Base-by-base conservation (phyloP, 805 yeast genomes). In the Teunomyces atbi region DNA sequence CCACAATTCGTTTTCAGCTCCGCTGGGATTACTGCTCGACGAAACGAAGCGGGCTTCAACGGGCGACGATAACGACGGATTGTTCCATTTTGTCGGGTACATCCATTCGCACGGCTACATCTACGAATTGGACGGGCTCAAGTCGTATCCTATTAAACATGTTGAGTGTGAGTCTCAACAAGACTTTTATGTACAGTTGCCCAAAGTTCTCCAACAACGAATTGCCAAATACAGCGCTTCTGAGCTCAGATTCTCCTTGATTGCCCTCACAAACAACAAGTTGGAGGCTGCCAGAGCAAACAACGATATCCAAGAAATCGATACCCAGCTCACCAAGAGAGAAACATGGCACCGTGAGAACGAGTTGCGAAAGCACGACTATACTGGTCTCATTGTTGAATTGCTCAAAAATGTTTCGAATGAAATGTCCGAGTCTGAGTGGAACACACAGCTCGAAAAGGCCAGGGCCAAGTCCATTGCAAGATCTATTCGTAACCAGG, bases 51-150 rank as follows among this genome's bases (percentile, higher is more conserved):
- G 21, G 15, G 54, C 59, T 4, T 50, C 54, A 1, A 59, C 58
- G 3, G 53, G 52, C 8, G 37, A 48, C 15, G 65, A 62, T 46
- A 66, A 66, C 42, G 82, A 79, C 49, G 84, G 81, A 1, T 51
- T 81, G 6, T 83, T 72, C 61, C 89, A 83, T 55, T 83, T 81
- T 52, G 68, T 83, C 35, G 83, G 86, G 1, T 83, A 77, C 57
- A 60, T 79, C 2, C 64, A 60, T 32, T 58, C 62, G 28, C 61
- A 74, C 44, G 80, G 76, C 21, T 58, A 59, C 27, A 65, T 83
- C 11, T 79, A 78, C 57, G 89, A 83, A 56, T 63, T 83, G 41
- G 89, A 83, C 57, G 89, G 89, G 1, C 66, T 83, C 43, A 79
- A 77, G 46, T 66, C 64, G 18, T 73, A 61, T 38, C 86, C 88